Evolutionary conservation across 495 filamentous ascomycete species (phyloP).

Genomic region (Hyaloscypha variabilis): DNA sequence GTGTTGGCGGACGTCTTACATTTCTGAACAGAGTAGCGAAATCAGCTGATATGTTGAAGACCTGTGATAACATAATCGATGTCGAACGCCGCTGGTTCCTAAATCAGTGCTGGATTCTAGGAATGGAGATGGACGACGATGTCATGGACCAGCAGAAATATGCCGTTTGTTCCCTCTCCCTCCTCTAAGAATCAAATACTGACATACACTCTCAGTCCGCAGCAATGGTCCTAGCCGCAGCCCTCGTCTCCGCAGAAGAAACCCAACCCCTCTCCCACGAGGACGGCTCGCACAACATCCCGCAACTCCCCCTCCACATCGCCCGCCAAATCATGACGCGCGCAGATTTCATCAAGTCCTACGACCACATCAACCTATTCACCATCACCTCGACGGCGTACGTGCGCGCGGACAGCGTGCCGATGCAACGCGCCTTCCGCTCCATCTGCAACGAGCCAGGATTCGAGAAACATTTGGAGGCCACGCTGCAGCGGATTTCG

Average conservation of each 20-base stretch:
- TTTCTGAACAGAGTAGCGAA: constrained; percentile 88
- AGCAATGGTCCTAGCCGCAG: constrained; percentile 90
- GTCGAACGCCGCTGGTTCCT: constrained; percentile 92
- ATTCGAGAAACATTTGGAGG: constrained; percentile 81
- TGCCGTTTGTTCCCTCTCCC: constrained; percentile 58
- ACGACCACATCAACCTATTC: constrained; percentile 94
- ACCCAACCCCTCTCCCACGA: constrained; percentile 64
- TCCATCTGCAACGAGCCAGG: constrained; percentile 72
- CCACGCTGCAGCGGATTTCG: constrained; percentile 78
- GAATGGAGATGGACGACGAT: constrained; percentile 94
- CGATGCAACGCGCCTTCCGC: constrained; percentile 91
- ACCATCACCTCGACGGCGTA: constrained; percentile 86
- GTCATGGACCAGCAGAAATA: constrained; percentile 99
- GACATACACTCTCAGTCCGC: constrained; percentile 58
- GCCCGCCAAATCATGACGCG: constrained; percentile 93
- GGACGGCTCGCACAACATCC: constrained; percentile 73
- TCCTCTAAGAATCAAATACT: neutral
- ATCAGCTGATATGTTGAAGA: constrained; percentile 71
- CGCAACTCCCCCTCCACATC: constrained; percentile 78
- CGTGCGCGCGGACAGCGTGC: constrained; percentile 92
- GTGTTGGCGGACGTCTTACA: constrained; percentile 82
- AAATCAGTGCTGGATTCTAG: constrained; percentile 94
- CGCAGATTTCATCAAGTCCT: constrained; percentile 88
- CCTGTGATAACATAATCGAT: constrained; percentile 76
- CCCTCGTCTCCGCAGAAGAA: constrained; percentile 75